Base-by-base conservation (phyloP, 805 yeast genomes). In the Jamesozyma hellenica region DNA sequence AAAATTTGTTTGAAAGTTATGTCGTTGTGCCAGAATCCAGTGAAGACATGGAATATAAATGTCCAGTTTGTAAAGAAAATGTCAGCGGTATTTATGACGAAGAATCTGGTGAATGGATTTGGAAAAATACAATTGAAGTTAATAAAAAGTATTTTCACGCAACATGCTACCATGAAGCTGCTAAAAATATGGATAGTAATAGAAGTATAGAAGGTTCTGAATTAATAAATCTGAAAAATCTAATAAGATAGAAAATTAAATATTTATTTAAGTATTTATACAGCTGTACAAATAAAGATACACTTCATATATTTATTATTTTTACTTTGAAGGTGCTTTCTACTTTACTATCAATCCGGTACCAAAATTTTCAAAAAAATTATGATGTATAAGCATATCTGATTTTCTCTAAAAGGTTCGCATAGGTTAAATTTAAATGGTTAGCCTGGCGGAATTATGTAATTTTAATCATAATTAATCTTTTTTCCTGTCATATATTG, bases 51-150 rank as follows among this genome's bases (percentile, higher is more conserved):
- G 66, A 65, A 15, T 64, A 68, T 26, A 64, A 70, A 15, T 83
- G 94, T 60, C 80, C 82, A 1, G 72, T 82, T 25, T 83, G 94
- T 58, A 74, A 74, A 51, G 94, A 84, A 44, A 66, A 64, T 10
- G 66, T 79, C 23, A 63, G 66, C 34, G 80, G 80, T n/a, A 70
- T 70, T 6, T 83, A 79, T 68, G 77, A 76, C 48, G 90, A 82
- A 49, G 81, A 77, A 34, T 60, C 71, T 2, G 90, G 87, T 42
- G 88, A 81, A 48, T 83, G 94, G 94, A 72, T 82, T 16, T 82
- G 88, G 87, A 70, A 66, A 45, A 78, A 80, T 52, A 79, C 86
- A 2, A 66, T 77, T 12, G 67, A 66, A 38, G 66, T 65, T 1
- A 65, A 69, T 38, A 72, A 68, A 2, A 67, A 66, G 44, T 67